These are phyloP conservation scores for Fusarium virguliforme DNA, from an alignment of 2,329 filamentous ascomycete species.

Conservation along the genomic window DNA sequence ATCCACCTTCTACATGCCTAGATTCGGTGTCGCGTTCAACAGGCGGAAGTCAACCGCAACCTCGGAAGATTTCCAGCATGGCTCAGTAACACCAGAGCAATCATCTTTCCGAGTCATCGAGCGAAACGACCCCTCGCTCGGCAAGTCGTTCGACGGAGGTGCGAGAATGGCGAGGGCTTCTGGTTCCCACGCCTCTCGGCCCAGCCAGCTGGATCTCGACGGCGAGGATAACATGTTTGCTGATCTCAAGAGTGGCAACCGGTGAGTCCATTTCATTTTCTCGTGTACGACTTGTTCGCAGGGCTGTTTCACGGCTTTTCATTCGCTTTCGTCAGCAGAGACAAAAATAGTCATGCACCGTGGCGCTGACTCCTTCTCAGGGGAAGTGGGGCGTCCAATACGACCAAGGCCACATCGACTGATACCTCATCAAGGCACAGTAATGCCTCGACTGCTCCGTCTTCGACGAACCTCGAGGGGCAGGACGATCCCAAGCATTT, in stretches of 20 bases:
- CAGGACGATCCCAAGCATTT: slow-evolving; percentile 53
- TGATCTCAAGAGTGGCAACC: slow-evolving; percentile 67
- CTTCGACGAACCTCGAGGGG: slow-evolving; percentile 64
- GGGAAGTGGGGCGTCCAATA: slow-evolving; percentile 74
- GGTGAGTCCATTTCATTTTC: slow-evolving; percentile 62
- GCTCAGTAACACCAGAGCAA: slow-evolving; percentile 61
- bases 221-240: slow-evolving; percentile 74
- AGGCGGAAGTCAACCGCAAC: slow-evolving; percentile 73
- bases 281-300: slow-evolving; percentile 41
- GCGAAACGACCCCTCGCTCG: slow-evolving; percentile 62
- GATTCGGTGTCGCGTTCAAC: slow-evolving; percentile 72
- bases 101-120: slow-evolving; percentile 74
- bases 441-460: slow-evolving; percentile 74
- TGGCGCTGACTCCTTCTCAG: slow-evolving; percentile 62
- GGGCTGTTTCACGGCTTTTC: slow-evolving; percentile 38
- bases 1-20: slow-evolving; percentile 69
- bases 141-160: slow-evolving; percentile 68
- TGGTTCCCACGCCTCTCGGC: slow-evolving; percentile 57
- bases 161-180: slow-evolving; percentile 60
- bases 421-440: slow-evolving; percentile 76
- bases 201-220: slow-evolving; percentile 58
- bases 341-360: slow-evolving; percentile 51
- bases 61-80: slow-evolving; percentile 70
- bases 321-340: slow-evolving; percentile 35
- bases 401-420: slow-evolving; percentile 72